Evolutionary conservation across 2,329 filamentous ascomycete species (phyloP), one percentile per base, ranked within the genome.

Genomic region (Pseudogymnoascus sp.): DNA sequence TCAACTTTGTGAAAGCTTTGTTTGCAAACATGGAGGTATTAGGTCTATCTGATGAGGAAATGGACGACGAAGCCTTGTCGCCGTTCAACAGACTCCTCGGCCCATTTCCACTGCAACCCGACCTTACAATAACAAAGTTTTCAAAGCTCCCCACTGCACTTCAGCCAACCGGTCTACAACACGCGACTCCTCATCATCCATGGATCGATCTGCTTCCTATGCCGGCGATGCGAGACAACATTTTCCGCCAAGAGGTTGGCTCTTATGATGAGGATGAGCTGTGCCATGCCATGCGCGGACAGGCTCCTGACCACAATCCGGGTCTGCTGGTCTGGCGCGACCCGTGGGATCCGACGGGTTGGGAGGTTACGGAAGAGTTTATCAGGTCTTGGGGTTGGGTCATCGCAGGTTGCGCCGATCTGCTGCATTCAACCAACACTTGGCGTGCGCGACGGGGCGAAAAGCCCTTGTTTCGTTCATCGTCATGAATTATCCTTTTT

Each of bases 271-370:
- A 68, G 16, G 72, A 74, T 41, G 72, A 71, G 6, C 62, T 74
- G 33, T 75, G 73, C 41, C 46, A 62, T 11, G 73, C 74, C 59
- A 59, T 71, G 14, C 59, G 69, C 31, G 61, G 71, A 72, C 61
- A 72, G 69, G 6, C 70, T 69, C 59, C 64, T 70, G 19, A 68
- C 71, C 19, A 65, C 59, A 61, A 63, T 6, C 69, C 68, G 6
- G 73, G 74, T 4, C 16, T 75, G 7, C 67, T 79, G 2, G 70
- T 78, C 2, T 79, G 78, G 78, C 72, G 74, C 6, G 66, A 73
- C 53, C 70, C 74, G 1, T 75, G 73, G 69, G 71, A 72, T 60
- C 64, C 69, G 3, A 33, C 59, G 6, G 73, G 70, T 19, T 78
- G 76, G 76, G 75, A 78, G 65, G 70, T 76, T 11, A 75, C 72